Percentiles rank a stretch among this genome's conserved stretches.
These are phyloP conservation scores for Nepenthes alata DNA, from an alignment of 179 eudicot species.

Conservation along the genomic window DNA sequence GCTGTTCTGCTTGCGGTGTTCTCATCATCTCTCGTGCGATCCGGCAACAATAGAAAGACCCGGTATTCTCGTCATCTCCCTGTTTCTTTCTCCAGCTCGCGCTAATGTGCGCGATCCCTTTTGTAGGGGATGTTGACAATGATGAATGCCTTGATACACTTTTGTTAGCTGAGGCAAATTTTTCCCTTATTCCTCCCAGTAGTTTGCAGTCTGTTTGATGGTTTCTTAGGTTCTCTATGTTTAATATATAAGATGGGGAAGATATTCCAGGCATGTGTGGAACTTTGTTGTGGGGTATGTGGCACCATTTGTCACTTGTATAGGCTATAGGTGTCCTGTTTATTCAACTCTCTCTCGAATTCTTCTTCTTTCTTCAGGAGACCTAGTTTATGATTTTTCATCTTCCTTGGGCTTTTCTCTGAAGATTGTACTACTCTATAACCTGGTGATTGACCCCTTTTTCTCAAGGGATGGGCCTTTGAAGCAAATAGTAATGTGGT, in stretches of 20 bases:
- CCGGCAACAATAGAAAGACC: no score
- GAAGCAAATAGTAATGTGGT: no score
- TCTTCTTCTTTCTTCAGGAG: no score
- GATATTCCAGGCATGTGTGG: neutral
- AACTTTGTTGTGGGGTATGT: slow-evolving; percentile 9
- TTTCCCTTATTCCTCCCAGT: neutral
- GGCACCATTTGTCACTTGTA: slow-evolving; percentile 20
- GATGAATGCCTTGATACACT: slow-evolving; percentile 15
- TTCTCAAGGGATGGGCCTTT: no score
- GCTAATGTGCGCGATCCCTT: neutral
- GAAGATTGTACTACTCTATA: no score
- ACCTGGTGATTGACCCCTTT: no score
- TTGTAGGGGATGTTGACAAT: slow-evolving; percentile 7
- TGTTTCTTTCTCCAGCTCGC: neutral
- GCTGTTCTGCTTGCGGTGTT: neutral
- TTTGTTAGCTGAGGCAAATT: slow-evolving; percentile 14
- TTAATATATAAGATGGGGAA: neutral
- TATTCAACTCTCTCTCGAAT: no score
- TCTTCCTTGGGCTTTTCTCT: no score
- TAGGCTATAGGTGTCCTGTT: slow-evolving; percentile 10
- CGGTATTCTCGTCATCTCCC: no score
- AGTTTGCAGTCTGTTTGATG: neutral
- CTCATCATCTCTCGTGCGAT: no score
- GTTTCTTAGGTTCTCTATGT: slow-evolving; percentile 9
- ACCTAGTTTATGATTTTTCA: no score